Percentiles rank a stretch among this genome's conserved stretches.
Conservation (phyloP, 2,329 filamentous ascomycete species). For the Ilyonectria sp. region DNA sequence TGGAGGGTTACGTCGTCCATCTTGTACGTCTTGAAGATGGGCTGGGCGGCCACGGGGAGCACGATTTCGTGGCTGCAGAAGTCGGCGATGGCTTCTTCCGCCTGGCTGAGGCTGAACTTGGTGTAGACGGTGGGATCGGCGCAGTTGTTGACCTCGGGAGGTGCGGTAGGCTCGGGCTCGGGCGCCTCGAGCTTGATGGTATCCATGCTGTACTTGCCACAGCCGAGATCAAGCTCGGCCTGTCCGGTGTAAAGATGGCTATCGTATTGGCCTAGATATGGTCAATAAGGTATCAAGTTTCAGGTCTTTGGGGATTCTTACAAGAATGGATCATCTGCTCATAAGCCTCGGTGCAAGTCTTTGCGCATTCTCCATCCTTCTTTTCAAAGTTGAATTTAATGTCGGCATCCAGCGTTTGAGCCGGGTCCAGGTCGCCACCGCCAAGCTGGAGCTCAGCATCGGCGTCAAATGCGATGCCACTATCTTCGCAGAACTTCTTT, state of each 20-base stretch:
- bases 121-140: constrained; percentile 22
- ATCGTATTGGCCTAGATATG: constrained; percentile 5
- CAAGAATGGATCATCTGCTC: constrained; percentile 11
- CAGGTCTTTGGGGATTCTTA: constrained; percentile 1
- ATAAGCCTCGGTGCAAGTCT: constrained; percentile 22
- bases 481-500: constrained; percentile 9
- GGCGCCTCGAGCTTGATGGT: not conserved
- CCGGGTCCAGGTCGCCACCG: constrained; percentile 26
- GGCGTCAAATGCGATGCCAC: constrained; percentile 6
- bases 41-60: constrained; percentile 3
- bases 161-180: not conserved
- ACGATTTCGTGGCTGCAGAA: constrained; percentile 13
- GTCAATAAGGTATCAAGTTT: not conserved
- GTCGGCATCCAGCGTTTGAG: constrained; percentile 16
- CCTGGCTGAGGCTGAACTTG: constrained; percentile 15
- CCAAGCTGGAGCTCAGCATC: constrained; percentile 28
- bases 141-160: constrained; percentile 15
- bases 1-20: constrained; percentile 4
- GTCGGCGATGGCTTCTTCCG: constrained; percentile 7
- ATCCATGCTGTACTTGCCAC: constrained; percentile 3
- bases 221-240: not conserved
- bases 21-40: constrained; percentile 7
- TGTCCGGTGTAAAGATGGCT: constrained; percentile 13
- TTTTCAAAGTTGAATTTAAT: constrained; percentile 29
- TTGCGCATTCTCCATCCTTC: constrained; percentile 20